These are phyloP conservation scores for Phialophora macrospora DNA, from an alignment of 2,329 filamentous ascomycete species.

Conservation along the genomic window DNA sequence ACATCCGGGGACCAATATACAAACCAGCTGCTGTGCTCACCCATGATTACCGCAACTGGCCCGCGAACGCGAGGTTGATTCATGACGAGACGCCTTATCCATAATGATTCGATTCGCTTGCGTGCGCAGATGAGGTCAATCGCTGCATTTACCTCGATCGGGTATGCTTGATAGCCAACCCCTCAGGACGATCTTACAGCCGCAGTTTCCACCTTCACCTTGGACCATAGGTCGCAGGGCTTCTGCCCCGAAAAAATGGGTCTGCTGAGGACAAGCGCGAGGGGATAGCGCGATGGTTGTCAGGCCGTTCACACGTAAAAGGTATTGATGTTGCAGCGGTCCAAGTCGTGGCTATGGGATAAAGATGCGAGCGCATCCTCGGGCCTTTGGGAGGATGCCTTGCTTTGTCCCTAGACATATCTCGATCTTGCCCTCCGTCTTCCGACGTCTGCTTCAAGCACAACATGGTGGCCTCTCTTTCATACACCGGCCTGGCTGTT, in stretches of 20 bases:
- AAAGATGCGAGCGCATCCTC: neutral
- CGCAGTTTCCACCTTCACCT: neutral
- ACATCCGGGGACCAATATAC: neutral
- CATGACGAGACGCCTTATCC: neutral
- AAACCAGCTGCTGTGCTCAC: too few relatives aligned
- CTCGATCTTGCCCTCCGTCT: neutral
- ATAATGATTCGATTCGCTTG: neutral
- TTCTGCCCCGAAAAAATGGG: neutral
- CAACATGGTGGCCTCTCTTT: conserved; percentile 9
- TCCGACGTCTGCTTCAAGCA: neutral
- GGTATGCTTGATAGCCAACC: neutral
- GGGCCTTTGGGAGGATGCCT: neutral
- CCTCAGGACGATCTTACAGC: neutral
- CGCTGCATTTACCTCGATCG: neutral
- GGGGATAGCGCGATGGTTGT: neutral
- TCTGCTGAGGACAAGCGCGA: neutral
- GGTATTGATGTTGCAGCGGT: neutral
- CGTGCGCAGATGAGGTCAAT: neutral
- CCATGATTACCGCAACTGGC: neutral
- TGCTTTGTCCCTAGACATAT: neutral
- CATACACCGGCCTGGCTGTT: neutral
- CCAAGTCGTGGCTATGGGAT: neutral
- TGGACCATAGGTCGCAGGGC: neutral
- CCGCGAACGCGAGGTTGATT: neutral
- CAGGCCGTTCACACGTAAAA: neutral